Conservation (phyloP, 139 green algal genomes). For the Chlamydomonas applanata region DNA sequence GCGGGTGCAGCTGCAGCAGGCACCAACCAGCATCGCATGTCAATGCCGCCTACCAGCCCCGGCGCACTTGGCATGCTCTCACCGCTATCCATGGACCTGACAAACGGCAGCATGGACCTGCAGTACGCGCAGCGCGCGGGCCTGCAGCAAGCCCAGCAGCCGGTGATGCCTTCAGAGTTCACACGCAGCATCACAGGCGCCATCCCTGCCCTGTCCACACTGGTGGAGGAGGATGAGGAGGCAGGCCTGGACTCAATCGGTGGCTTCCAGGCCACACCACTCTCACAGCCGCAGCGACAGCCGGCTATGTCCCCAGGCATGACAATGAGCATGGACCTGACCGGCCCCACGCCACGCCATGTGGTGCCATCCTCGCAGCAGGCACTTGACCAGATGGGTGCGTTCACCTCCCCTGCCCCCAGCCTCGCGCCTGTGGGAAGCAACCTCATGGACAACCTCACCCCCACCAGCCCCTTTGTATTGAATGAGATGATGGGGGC, state of each 20-base stretch:
- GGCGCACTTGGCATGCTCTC: conserved; percentile 12
- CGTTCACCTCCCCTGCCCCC: not conserved
- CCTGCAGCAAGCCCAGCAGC: not conserved
- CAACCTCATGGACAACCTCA: not conserved
- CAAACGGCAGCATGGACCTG: conserved; percentile 45
- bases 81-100: conserved; percentile 58
- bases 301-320: not conserved
- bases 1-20: conserved; percentile 1
- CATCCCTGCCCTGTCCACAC: conserved; percentile 63
- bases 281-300: not conserved
- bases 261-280: not conserved
- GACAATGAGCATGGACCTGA: not conserved
- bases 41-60: conserved; percentile 4
- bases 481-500: conserved; percentile 27
- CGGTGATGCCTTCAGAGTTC: conserved; percentile 6
- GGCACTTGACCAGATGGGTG: not conserved
- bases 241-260: not conserved
- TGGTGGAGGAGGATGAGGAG: conserved; percentile 78
- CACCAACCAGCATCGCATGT: not conserved
- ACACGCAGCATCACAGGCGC: conserved; percentile 69
- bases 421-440: not conserved
- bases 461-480: conserved; percentile 26
- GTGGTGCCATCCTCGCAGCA: not conserved
- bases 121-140: not conserved
- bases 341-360: not conserved